These are phyloP conservation scores for Russula abietina DNA, from an alignment of 768 basidiomycete genomes.

Conservation along the genomic window DNA sequence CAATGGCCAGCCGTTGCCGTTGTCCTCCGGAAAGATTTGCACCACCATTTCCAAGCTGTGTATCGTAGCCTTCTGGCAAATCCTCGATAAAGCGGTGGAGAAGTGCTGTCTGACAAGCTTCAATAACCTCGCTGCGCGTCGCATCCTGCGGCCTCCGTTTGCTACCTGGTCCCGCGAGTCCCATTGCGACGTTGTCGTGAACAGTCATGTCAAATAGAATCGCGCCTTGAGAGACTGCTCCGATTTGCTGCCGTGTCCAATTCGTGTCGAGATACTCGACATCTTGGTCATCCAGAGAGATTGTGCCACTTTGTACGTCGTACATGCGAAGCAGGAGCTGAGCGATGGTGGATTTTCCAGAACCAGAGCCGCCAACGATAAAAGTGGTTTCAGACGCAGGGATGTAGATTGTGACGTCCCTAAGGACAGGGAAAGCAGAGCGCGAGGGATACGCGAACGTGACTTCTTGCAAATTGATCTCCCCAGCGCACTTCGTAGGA, in stretches of 20 bases:
- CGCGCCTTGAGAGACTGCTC: slow-evolving; percentile 71
- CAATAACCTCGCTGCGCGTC: slow-evolving; percentile 62
- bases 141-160: slow-evolving; percentile 43
- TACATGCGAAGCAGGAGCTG: slow-evolving; percentile 70
- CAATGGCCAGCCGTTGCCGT: slow-evolving; percentile 84
- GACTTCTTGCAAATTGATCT: slow-evolving; percentile 55
- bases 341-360: slow-evolving; percentile 69
- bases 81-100: slow-evolving; percentile 82
- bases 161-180: slow-evolving; percentile 45
- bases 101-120: slow-evolving; percentile 78
- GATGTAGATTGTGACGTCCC: slow-evolving; percentile 57
- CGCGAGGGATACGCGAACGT: slow-evolving; percentile 72
- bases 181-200: slow-evolving; percentile 84
- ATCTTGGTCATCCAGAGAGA: slow-evolving; percentile 79
- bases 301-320: slow-evolving; percentile 51
- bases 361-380: slow-evolving; percentile 73
- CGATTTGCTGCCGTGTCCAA: slow-evolving; percentile 66
- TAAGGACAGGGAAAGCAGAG: slow-evolving; percentile 52
- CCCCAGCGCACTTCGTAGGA: slow-evolving; percentile 61
- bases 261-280: slow-evolving; percentile 63
- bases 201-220: slow-evolving; percentile 76
- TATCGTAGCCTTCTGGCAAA: slow-evolving; percentile 87
- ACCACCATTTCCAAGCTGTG: slow-evolving; percentile 66
- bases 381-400: slow-evolving; percentile 71
- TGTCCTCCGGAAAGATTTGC: slow-evolving; percentile 86